Evolutionary conservation across 371 early-diverging fungal genomes (phyloP).

Genomic region (Rhizopus stolonifer): DNA sequence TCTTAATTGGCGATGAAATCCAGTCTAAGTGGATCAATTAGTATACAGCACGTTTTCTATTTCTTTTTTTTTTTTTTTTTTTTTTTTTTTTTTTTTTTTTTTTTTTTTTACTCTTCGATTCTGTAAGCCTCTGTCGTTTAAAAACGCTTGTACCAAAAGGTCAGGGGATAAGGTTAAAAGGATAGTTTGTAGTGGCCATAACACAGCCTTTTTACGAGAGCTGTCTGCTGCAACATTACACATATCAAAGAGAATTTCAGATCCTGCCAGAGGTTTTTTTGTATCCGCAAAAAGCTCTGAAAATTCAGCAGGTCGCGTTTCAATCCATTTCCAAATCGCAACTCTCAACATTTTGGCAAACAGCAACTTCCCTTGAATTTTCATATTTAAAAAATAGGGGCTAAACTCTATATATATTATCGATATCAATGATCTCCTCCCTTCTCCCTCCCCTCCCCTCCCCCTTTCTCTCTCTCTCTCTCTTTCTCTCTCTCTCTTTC

Average conservation of each 20-base stretch:
- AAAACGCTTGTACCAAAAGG: conserved; percentile 57
- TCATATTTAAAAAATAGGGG: conserved; percentile 61
- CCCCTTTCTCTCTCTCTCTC: not conserved
- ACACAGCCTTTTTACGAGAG: conserved; percentile 54
- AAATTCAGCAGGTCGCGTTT: conserved; percentile 73
- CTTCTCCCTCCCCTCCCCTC: not conserved
- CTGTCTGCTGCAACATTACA: conserved; percentile 68
- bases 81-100: not conserved
- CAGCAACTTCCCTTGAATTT: conserved; percentile 64
- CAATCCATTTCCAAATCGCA: conserved; percentile 90
- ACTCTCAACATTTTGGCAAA: conserved; percentile 68
- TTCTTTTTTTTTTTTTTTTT: no score
- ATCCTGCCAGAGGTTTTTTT: conserved; percentile 67
- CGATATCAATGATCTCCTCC: not conserved
- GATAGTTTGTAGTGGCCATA: conserved; percentile 84
- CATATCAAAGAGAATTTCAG: conserved; percentile 78
- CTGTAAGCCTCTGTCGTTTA: conserved; percentile 38
- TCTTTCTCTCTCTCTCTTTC: not conserved
- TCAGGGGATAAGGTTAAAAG: conserved; percentile 77
- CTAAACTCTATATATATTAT: conserved; percentile 54
- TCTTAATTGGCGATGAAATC: conserved; percentile 65
- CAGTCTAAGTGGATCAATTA: conserved; percentile 27
- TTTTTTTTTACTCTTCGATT: conserved; percentile 31
- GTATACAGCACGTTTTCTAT: no score
- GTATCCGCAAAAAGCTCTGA: conserved; percentile 60